phyloP scores from a whole-genome alignment of 208 protist genomes.

The Crithidia brevicula region DNA sequence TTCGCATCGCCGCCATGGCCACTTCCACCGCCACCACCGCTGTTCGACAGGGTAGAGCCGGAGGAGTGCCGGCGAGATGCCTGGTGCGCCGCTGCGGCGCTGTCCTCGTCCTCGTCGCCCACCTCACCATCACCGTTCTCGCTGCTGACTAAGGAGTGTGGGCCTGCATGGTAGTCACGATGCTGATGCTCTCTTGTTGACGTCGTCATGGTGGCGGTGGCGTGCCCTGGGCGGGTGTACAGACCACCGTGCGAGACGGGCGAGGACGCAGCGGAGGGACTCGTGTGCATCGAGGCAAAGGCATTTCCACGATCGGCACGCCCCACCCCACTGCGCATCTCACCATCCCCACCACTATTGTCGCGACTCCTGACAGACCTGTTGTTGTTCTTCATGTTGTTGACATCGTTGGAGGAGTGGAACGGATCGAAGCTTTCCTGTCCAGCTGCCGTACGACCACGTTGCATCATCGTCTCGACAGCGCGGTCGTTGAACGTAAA shows the following conservation, averaged over 20 bases:
- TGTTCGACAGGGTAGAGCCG: neutral
- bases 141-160: too few species aligned
- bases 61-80: neutral
- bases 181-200: too few species aligned
- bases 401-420: conserved; percentile 1
- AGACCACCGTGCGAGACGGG: too few species aligned
- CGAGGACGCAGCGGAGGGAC: too few species aligned
- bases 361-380: neutral
- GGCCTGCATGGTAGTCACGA: too few species aligned
- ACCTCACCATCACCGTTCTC: neutral
- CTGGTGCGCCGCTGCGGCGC: too few species aligned
- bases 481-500: conserved; percentile 25
- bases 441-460: neutral
- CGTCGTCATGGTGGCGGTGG: too few species aligned
- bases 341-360: neutral
- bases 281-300: too few species aligned
- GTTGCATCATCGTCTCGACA: neutral
- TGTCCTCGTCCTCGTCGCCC: neutral
- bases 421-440: conserved; percentile 25
- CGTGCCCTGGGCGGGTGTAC: too few species aligned
- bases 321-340: neutral
- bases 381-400: neutral
- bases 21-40: neutral
- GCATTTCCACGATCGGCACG: too few species aligned
- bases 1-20: neutral